These are phyloP conservation scores for Chalaropsis thielavioides DNA, from an alignment of 2,329 filamentous ascomycete genomes.

Conservation along the genomic window DNA sequence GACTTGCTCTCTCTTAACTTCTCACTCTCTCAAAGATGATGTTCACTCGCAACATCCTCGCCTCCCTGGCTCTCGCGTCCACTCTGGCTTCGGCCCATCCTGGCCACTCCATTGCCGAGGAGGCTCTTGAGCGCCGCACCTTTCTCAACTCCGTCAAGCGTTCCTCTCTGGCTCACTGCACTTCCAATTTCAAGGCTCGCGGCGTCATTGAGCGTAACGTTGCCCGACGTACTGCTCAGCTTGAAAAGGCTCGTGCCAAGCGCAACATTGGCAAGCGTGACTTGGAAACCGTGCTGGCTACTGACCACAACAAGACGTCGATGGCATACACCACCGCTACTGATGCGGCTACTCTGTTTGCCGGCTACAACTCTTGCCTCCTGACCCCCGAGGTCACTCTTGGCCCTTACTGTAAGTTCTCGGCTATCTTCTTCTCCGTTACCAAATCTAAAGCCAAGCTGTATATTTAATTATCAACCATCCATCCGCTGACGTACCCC, in stretches of 20 bases:
- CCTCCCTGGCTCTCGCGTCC: conserved; percentile 16
- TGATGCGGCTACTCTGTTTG: conserved; percentile 24
- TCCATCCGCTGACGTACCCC: background rate
- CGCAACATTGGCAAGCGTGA: conserved; percentile 22
- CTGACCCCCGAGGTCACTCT: conserved; percentile 37
- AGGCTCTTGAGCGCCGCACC: conserved; percentile 35
- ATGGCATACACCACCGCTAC: conserved; percentile 23
- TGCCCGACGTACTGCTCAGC: conserved; percentile 30
- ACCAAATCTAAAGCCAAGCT: too few relatives aligned
- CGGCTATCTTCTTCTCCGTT: background rate
- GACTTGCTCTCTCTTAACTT: background rate
- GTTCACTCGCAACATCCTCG: conserved; percentile 12
- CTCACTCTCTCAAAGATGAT: conserved; percentile 6
- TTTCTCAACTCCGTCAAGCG: conserved; percentile 29
- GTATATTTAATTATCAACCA: background rate
- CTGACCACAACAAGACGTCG: conserved; percentile 26
- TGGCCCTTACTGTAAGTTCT: conserved; percentile 30
- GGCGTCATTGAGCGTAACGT: conserved; percentile 32
- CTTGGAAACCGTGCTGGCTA: conserved; percentile 24
- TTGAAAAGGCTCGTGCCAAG: conserved; percentile 30
- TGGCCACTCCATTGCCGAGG: conserved; percentile 34
- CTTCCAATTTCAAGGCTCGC: conserved; percentile 32
- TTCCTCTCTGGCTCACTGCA: conserved; percentile 33
- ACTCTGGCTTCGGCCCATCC: conserved; percentile 29
- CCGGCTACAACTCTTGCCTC: conserved; percentile 31